phyloP scores from a whole-genome alignment of 257 asterid species.

The Solanum pinnatisectum region DNA sequence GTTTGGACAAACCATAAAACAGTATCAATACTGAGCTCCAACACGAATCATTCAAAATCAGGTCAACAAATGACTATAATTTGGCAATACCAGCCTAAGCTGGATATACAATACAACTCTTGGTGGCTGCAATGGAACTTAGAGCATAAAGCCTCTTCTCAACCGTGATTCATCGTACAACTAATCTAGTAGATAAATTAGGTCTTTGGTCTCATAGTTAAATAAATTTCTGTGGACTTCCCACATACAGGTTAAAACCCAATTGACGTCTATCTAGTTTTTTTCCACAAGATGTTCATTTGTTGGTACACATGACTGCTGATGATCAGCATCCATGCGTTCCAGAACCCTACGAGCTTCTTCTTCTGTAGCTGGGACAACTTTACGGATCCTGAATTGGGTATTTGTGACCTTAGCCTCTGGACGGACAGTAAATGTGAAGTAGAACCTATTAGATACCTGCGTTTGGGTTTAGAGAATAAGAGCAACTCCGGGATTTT shows the following conservation, averaged over 20 bases:
- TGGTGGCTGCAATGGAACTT: not conserved
- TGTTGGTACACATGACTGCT: conserved; percentile 7
- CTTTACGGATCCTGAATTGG: conserved; percentile 66
- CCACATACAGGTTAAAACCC: not conserved
- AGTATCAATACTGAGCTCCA: not conserved
- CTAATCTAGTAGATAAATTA: not conserved
- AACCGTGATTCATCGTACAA: not conserved
- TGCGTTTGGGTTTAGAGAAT: conserved; percentile 14
- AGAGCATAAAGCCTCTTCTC: not conserved
- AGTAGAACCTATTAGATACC: conserved; percentile 85
- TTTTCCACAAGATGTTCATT: not conserved
- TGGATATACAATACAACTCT: not conserved
- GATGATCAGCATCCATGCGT: conserved; percentile 72
- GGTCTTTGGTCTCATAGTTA: not conserved
- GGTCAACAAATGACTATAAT: not conserved
- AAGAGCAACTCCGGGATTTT: not conserved
- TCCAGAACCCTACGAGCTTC: conserved; percentile 71
- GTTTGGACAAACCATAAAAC: not conserved
- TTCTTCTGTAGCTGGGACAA: conserved; percentile 96
- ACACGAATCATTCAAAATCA: not conserved
- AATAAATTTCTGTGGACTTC: not conserved
- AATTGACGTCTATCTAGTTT: not conserved
- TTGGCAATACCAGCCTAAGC: not conserved
- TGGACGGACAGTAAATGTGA: conserved; percentile 74
- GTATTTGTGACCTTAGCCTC: conserved; percentile 72